These are phyloP conservation scores for Penicillium simplicissimum DNA, from an alignment of 495 filamentous ascomycete species.

Conservation along the genomic window DNA sequence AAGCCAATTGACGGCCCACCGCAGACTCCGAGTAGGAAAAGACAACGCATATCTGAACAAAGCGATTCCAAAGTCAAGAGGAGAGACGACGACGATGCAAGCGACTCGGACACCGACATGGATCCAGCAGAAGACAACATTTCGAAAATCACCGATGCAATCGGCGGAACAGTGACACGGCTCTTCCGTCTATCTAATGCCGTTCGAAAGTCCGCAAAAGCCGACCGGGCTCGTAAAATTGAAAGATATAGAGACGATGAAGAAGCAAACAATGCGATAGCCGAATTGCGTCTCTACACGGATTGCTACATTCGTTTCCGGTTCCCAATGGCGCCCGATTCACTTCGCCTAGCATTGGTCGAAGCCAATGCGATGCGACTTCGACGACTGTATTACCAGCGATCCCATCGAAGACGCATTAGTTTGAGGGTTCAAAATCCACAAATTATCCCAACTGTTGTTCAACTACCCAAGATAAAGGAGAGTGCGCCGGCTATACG, in stretches of 20 bases:
- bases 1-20: conserved; percentile 29
- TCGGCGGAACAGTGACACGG: conserved; percentile 34
- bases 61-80: conserved; percentile 21
- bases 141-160: conserved; percentile 30
- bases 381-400: conserved; percentile 38
- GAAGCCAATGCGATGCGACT: conserved; percentile 37
- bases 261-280: conserved; percentile 35
- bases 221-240: conserved; percentile 28
- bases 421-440: conserved; percentile 27
- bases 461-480: conserved; percentile 30
- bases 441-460: conserved; percentile 18
- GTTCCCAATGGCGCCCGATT: conserved; percentile 31
- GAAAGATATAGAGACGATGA: conserved; percentile 30
- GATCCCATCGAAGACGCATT: conserved; percentile 34
- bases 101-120: conserved; percentile 28
- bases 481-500: conserved; percentile 24
- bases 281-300: conserved; percentile 33
- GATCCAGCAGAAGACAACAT: conserved; percentile 31
- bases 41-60: conserved; percentile 28
- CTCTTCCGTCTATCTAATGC: conserved; percentile 37
- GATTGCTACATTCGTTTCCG: conserved; percentile 33
- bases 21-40: conserved; percentile 30
- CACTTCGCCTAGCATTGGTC: conserved; percentile 32
- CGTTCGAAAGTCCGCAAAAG: conserved; percentile 34
- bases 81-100: conserved; percentile 30